These are phyloP conservation scores for Friedmanniomyces endolithicus DNA, from an alignment of 495 filamentous ascomycete species.

Conservation along the genomic window DNA sequence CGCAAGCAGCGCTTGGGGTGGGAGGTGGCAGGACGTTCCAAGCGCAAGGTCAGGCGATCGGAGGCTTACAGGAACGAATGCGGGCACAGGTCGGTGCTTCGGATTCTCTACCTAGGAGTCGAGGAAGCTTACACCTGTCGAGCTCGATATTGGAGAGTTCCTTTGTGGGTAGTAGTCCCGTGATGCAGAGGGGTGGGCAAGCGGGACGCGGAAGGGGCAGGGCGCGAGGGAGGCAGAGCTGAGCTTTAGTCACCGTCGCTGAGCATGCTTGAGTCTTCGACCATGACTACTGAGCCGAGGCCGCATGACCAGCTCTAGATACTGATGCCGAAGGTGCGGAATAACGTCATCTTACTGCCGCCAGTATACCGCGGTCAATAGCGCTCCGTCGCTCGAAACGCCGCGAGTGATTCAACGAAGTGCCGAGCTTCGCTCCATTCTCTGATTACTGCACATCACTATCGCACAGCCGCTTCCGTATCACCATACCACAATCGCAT, in stretches of 20 bases:
- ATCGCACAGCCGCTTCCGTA: background rate
- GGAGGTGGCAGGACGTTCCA: background rate
- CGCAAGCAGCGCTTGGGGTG: background rate
- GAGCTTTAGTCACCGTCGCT: background rate
- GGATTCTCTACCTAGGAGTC: slow-evolving; percentile 14
- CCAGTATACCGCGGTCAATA: background rate
- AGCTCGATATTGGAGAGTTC: slow-evolving; percentile 22
- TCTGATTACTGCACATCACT: background rate
- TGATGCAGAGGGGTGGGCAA: slow-evolving; percentile 12
- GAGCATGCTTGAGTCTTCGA: background rate
- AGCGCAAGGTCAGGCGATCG: background rate
- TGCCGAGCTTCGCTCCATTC: background rate
- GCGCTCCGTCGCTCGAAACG: background rate
- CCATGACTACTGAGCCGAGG: background rate
- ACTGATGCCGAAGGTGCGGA: background rate
- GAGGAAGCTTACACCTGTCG: slow-evolving; percentile 13
- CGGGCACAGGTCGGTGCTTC: slow-evolving; percentile 8
- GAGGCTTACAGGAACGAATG: slow-evolving; percentile 11
- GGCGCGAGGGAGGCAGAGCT: slow-evolving; percentile 3
- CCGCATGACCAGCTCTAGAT: background rate
- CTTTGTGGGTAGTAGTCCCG: slow-evolving; percentile 21
- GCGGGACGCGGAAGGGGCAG: background rate
- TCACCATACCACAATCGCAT: background rate
- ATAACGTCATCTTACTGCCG: background rate
- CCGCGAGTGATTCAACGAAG: background rate